Evolutionary conservation across 441 rosid species (phyloP).

Genomic region (Populus tomentosa): DNA sequence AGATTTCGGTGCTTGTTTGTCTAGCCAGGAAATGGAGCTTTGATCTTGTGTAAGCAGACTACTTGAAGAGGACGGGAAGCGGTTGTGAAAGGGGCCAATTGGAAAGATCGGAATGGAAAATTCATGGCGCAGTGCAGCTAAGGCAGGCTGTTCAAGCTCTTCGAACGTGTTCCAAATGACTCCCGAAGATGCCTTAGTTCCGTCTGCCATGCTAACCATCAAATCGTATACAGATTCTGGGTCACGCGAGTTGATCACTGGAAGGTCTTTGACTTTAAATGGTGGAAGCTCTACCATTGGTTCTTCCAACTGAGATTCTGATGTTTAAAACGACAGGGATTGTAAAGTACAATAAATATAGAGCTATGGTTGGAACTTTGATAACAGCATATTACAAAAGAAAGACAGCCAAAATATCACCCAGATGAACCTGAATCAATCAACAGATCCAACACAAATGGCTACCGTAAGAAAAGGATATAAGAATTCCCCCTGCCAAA

Average conservation of each 20-base stretch:
- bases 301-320: constrained; percentile 35
- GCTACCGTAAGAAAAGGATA: not conserved
- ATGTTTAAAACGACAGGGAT: no score
- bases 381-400: no score
- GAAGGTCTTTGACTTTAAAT: constrained; percentile 57
- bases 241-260: constrained; percentile 28
- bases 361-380: not conserved
- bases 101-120: constrained; percentile 44
- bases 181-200: constrained; percentile 43
- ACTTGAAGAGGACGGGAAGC: constrained; percentile 28
- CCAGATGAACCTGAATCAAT: no score
- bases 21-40: constrained; percentile 49
- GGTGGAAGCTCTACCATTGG: constrained; percentile 45
- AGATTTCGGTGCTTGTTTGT: constrained; percentile 38
- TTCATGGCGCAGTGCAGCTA: constrained; percentile 19
- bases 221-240: constrained; percentile 27
- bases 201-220: constrained; percentile 26
- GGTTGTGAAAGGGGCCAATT: constrained; percentile 64
- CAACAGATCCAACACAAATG: no score
- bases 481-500: not conserved
- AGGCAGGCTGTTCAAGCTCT: constrained; percentile 42
- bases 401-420: no score
- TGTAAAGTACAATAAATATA: not conserved
- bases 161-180: constrained; percentile 49
- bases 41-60: constrained; percentile 35